Conservation (phyloP, 371 early-diverging fungal species). For the Mucor indicus region DNA sequence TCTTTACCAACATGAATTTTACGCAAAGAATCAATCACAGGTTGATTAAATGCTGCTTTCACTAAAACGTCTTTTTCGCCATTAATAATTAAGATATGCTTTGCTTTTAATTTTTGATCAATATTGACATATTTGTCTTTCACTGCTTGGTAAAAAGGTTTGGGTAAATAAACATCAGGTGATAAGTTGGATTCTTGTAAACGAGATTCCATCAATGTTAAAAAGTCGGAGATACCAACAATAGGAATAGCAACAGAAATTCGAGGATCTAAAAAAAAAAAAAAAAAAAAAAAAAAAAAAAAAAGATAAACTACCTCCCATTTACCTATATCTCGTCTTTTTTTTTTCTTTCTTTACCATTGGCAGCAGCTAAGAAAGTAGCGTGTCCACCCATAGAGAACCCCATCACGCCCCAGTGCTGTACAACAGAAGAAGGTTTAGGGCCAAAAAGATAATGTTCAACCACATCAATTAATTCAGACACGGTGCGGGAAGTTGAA, state of each 20-base stretch:
- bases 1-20: conserved; percentile 19
- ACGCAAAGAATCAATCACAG: conserved; percentile 17
- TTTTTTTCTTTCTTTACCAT: conserved; percentile 24
- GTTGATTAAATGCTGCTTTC: conserved; percentile 20
- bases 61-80: conserved; percentile 32
- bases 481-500: conserved; percentile 39
- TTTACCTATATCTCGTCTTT: neutral
- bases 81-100: conserved; percentile 36
- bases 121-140: conserved; percentile 4
- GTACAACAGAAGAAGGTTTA: conserved; percentile 16
- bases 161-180: conserved; percentile 18
- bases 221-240: conserved; percentile 34
- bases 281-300: too few relatives aligned
- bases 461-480: conserved; percentile 50
- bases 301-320: too few relatives aligned
- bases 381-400: conserved; percentile 61
- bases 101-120: conserved; percentile 19
- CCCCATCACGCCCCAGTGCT: conserved; percentile 50
- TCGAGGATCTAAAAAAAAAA: conserved; percentile 30
- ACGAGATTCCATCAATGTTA: conserved; percentile 26
- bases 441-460: conserved; percentile 45
- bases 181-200: conserved; percentile 10
- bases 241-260: conserved; percentile 41
- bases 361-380: conserved; percentile 43
- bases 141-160: conserved; percentile 19